These are phyloP conservation scores for Saccharomyces jurei DNA, from an alignment of 805 yeast genomes.

Conservation along the genomic window DNA sequence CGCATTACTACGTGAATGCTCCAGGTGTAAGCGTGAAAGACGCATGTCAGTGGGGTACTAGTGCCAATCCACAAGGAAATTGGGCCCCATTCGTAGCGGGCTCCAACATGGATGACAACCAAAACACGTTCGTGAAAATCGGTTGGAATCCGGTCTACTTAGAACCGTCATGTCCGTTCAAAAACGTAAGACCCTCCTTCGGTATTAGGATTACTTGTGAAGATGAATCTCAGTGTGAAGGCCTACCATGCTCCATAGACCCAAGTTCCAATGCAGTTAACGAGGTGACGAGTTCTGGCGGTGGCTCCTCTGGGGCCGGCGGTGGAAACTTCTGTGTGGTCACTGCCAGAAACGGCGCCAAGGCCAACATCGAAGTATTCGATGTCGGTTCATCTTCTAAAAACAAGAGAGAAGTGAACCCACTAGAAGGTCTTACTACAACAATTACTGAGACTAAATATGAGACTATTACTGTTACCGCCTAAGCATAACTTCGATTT, in stretches of 20 bases:
- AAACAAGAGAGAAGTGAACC: slow-evolving; percentile 2
- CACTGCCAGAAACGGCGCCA: slow-evolving; percentile 56
- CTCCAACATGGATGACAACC: slow-evolving; percentile 64
- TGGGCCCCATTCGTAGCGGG: slow-evolving; percentile 95
- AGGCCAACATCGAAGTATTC: slow-evolving; percentile 70
- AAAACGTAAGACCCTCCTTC: slow-evolving; percentile 47
- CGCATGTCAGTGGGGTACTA: slow-evolving; percentile 80
- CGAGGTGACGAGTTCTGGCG: slow-evolving; percentile 37
- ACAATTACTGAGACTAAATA: slow-evolving; percentile 4
- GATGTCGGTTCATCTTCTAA: slow-evolving; percentile 3
- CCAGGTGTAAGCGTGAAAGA: slow-evolving; percentile 73
- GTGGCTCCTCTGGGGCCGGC: slow-evolving; percentile 42
- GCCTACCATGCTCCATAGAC: slow-evolving; percentile 76
- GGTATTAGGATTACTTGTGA: slow-evolving; percentile 73
- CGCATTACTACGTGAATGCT: slow-evolving; percentile 77
- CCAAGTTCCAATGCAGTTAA: slow-evolving; percentile 58
- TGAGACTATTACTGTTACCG: slow-evolving; percentile 5
- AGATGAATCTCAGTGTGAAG: slow-evolving; percentile 58
- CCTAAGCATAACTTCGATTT: background rate
- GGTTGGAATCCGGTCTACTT: slow-evolving; percentile 88
- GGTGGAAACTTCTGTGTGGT: slow-evolving; percentile 80
- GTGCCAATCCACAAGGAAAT: slow-evolving; percentile 64
- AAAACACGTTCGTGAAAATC: slow-evolving; percentile 71
- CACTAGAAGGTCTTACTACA: background rate
- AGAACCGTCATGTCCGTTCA: slow-evolving; percentile 49